Percentiles rank a stretch among this genome's conserved stretches.
Evolutionary conservation across 73 alveolate genomes (phyloP).

Genomic region (Urostyla sp.): DNA sequence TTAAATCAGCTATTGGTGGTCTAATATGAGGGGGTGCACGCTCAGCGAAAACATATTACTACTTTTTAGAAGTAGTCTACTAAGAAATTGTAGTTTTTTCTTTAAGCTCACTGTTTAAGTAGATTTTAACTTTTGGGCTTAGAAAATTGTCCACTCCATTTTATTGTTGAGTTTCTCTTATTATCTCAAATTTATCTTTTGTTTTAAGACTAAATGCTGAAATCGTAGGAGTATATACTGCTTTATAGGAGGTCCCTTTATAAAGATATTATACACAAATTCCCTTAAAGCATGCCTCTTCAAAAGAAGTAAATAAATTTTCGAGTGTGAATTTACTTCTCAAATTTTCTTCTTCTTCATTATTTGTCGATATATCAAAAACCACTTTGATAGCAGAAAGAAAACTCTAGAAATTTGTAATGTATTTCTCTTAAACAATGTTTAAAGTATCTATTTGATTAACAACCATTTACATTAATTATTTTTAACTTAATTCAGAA

Average conservation of each 20-base stretch:
- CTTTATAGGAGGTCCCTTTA: constrained; percentile 3
- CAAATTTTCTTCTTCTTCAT: background rate
- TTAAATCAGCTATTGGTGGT: background rate
- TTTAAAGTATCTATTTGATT: background rate
- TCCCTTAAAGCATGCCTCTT: constrained; percentile 14
- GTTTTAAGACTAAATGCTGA: constrained; percentile 17
- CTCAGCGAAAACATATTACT: background rate
- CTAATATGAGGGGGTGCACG: constrained; percentile 37
- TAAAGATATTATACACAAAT: constrained; percentile 1
- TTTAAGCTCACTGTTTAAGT: background rate
- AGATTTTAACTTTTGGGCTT: background rate
- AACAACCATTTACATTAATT: background rate
- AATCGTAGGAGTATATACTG: constrained; percentile 19
- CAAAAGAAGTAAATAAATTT: constrained; percentile 24
- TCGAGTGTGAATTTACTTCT: constrained; percentile 22
- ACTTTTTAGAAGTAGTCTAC: background rate
- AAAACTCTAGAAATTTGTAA: constrained; percentile 33
- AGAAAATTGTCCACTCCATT: background rate
- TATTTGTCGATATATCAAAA: background rate
- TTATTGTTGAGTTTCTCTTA: background rate
- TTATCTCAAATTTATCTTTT: background rate
- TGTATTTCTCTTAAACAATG: constrained; percentile 8
- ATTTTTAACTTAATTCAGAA: background rate
- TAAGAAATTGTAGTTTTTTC: background rate
- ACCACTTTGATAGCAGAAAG: background rate